Evolutionary conservation across 2,329 filamentous ascomycete species (phyloP).

Genomic region (Xylaria sp.): DNA sequence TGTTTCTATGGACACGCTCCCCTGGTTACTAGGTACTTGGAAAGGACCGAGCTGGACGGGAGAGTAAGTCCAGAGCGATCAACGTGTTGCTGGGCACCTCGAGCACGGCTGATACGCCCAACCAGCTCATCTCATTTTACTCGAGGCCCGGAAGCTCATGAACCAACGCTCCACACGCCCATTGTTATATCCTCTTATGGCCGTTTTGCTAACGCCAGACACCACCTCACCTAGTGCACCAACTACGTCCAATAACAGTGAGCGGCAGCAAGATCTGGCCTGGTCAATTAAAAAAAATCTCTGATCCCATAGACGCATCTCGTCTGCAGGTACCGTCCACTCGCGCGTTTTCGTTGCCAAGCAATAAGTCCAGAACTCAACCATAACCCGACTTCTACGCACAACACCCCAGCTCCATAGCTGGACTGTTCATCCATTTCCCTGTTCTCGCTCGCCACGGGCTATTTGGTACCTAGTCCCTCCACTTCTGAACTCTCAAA

Average conservation of each 20-base stretch:
- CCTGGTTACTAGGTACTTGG: background rate
- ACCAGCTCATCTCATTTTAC: background rate
- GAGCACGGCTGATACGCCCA: too few relatives aligned
- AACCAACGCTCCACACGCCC: background rate
- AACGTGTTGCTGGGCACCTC: too few relatives aligned
- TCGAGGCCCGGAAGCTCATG: background rate
- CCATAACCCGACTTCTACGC: constrained; percentile 18
- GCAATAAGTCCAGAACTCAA: constrained; percentile 16
- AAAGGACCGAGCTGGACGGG: background rate
- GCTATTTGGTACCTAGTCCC: constrained; percentile 3
- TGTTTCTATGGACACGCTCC: background rate
- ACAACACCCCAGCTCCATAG: constrained; percentile 9
- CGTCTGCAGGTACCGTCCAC: constrained; percentile 24
- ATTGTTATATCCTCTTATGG: background rate
- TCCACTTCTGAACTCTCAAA: constrained; percentile 1
- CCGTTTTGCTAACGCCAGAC: background rate
- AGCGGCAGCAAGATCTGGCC: background rate
- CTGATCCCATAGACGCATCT: constrained; percentile 11
- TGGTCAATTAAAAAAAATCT: background rate
- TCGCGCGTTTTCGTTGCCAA: constrained; percentile 14
- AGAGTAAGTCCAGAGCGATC: too few relatives aligned
- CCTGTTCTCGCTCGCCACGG: constrained; percentile 6
- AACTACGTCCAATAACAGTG: background rate
- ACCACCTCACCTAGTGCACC: background rate
- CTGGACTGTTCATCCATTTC: background rate